These are phyloP conservation scores for Dipodascus geniculatus DNA, from an alignment of 805 yeast genomes.

Conservation along the genomic window DNA sequence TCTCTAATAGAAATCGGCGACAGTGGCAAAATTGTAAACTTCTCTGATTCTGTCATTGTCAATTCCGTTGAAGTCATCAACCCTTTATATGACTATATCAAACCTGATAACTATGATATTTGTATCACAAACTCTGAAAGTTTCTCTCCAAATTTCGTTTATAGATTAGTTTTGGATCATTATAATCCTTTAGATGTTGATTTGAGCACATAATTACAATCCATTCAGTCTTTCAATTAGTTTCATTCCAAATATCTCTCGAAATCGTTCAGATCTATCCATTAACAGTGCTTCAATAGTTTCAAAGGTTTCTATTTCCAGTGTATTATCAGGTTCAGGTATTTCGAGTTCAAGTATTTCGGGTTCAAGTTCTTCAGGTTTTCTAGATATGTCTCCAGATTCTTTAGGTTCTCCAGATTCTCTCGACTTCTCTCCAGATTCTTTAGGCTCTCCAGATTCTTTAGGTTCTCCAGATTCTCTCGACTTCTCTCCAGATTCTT, in stretches of 20 bases:
- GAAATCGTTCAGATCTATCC: neutral
- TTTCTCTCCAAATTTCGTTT: constrained; percentile 89
- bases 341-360: too few relatives aligned
- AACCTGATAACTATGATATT: constrained; percentile 90
- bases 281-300: neutral
- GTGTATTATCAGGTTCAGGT: too few relatives aligned
- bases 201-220: neutral
- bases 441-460: too few relatives aligned
- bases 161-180: constrained; percentile 89
- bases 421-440: too few relatives aligned
- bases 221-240: neutral
- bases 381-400: too few relatives aligned
- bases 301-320: too few relatives aligned
- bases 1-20: constrained; percentile 84
- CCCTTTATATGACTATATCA: constrained; percentile 81
- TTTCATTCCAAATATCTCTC: neutral
- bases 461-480: too few relatives aligned
- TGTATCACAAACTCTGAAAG: constrained; percentile 95
- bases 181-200: constrained; percentile 65
- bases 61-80: constrained; percentile 74
- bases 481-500: too few relatives aligned
- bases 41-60: constrained; percentile 55
- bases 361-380: too few relatives aligned
- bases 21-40: constrained; percentile 76
- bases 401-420: too few relatives aligned